Evolutionary conservation across 2,329 filamentous ascomycete species (phyloP).

Genomic region (Fusarium nisikadoi): DNA sequence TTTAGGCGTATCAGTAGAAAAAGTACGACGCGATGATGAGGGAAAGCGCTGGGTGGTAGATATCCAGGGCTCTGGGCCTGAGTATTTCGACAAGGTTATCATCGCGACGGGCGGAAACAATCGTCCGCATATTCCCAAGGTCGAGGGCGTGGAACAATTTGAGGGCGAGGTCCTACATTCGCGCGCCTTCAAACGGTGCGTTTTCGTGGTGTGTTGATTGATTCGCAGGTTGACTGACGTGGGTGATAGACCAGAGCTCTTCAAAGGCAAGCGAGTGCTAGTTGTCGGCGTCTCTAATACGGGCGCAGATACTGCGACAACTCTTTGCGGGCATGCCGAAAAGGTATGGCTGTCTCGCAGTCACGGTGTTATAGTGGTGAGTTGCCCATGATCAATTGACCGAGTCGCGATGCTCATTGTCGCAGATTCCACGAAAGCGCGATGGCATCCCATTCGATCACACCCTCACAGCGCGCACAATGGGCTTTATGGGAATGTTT

Average conservation of each 20-base stretch:
- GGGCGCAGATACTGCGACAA: conserved; percentile 44
- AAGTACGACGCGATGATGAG: conserved; percentile 34
- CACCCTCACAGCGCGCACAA: conserved; percentile 47
- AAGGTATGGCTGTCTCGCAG: conserved; percentile 57
- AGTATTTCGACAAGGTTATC: conserved; percentile 52
- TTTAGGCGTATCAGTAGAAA: conserved; percentile 39
- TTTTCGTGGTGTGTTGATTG: too few relatives aligned
- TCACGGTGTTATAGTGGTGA: conserved; percentile 51
- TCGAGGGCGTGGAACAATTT: conserved; percentile 52
- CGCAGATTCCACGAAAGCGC: conserved; percentile 43
- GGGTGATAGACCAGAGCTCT: conserved; percentile 41
- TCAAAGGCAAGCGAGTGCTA: conserved; percentile 55
- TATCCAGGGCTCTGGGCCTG: conserved; percentile 32
- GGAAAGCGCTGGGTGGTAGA: conserved; percentile 44
- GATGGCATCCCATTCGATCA: conserved; percentile 52
- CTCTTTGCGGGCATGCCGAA: conserved; percentile 48
- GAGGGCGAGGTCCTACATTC: conserved; percentile 54
- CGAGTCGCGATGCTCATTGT: not conserved
- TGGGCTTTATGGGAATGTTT: conserved; percentile 46
- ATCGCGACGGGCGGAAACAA: conserved; percentile 50
- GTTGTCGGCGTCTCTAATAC: conserved; percentile 57
- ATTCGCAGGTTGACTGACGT: rapidly evolving
- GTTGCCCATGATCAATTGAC: not conserved
- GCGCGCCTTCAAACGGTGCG: conserved; percentile 48
- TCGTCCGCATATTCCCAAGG: conserved; percentile 49